Conservation (phyloP, 2,329 filamentous ascomycete species). For the Paecilomyces niveus region DNA sequence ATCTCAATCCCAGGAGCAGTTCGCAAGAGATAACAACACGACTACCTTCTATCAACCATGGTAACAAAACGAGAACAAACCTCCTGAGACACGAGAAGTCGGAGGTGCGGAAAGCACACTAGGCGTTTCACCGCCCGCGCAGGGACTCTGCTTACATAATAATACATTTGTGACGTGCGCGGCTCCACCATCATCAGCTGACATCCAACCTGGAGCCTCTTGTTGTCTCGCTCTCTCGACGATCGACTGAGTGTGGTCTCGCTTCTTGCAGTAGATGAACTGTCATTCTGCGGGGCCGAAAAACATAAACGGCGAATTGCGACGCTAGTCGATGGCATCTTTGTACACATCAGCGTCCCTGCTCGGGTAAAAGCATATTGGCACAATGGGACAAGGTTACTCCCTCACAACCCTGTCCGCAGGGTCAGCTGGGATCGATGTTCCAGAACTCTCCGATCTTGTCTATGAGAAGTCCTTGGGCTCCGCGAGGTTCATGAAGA, state of each 20-base stretch:
- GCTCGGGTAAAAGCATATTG: constrained; percentile 16
- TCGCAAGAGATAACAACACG: neutral
- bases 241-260: neutral
- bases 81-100: neutral
- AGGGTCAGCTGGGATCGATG: constrained; percentile 87
- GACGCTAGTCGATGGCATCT: neutral
- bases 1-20: neutral
- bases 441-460: constrained; percentile 83
- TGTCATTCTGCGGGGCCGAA: neutral
- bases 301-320: neutral
- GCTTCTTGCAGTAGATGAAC: neutral
- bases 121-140: neutral
- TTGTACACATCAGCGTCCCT: neutral
- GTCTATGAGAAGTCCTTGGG: constrained; percentile 89
- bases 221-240: neutral
- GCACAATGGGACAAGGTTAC: constrained; percentile 88
- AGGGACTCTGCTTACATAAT: neutral
- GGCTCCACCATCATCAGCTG: neutral
- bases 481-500: constrained; percentile 92
- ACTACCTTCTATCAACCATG: neutral
- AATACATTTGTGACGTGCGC: neutral
- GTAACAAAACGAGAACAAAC: neutral
- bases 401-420: constrained; percentile 86
- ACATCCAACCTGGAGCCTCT: neutral
- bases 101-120: neutral